Percentiles rank a stretch among this genome's conserved stretches.
Evolutionary conservation across 179 eudicot genomes (phyloP).

Genomic region (Spinacia oleracea): DNA sequence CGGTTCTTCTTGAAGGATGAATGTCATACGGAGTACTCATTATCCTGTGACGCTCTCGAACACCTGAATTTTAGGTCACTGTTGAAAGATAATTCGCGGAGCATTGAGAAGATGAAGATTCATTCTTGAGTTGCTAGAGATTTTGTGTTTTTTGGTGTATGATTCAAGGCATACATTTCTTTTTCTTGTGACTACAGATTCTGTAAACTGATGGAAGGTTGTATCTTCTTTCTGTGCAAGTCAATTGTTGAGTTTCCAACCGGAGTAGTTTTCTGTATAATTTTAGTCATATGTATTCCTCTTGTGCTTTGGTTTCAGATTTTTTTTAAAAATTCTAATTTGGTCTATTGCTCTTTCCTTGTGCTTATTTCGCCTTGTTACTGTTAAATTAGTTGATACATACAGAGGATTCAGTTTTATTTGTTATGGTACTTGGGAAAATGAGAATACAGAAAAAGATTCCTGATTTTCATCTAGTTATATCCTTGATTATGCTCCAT

Average conservation of each 20-base stretch:
- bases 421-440: too few relatives aligned
- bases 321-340: too few relatives aligned
- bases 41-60: background rate
- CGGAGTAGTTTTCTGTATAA: background rate
- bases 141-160: background rate
- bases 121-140: background rate
- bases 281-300: too few relatives aligned
- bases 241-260: background rate
- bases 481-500: too few relatives aligned
- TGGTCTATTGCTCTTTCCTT: too few relatives aligned
- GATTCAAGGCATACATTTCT: background rate
- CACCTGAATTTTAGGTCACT: background rate
- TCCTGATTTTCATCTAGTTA: too few relatives aligned
- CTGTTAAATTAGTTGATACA: too few relatives aligned
- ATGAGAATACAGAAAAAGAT: too few relatives aligned
- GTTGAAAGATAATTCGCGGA: slow-evolving; percentile 1
- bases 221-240: background rate
- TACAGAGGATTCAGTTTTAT: too few relatives aligned
- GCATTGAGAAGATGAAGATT: background rate
- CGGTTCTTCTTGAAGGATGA: background rate
- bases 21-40: background rate
- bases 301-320: too few relatives aligned
- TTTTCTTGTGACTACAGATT: background rate
- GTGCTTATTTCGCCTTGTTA: too few relatives aligned
- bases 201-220: background rate